Conservation (phyloP, 306 rosid genomes). For the Medicago truncatula region MtrunA17r5.0-ANR NC_053048.1:52558501-52559000, state of each 20-base stretch:
- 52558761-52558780: slow-evolving; percentile 37
- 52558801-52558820: neutral
- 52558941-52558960: slow-evolving; percentile 95
- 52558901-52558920: slow-evolving; percentile 82
- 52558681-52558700: slow-evolving; percentile 57
- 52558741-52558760: slow-evolving; percentile 41
- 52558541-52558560: slow-evolving; percentile 86
- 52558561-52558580: slow-evolving; percentile 90
- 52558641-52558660: slow-evolving; percentile 16
- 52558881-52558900: slow-evolving; percentile 93
- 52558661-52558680: slow-evolving; percentile 31
- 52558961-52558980: slow-evolving; percentile 58
- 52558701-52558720: slow-evolving; percentile 97
- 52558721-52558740: slow-evolving; percentile 98
- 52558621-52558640: slow-evolving; percentile 19
- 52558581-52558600: slow-evolving; percentile 90
- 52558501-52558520: slow-evolving; percentile 54
- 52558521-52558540: slow-evolving; percentile 74
- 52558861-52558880: slow-evolving; percentile 92
- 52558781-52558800: neutral
- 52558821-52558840: slow-evolving; percentile 20
- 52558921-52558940: slow-evolving; percentile 93
- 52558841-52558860: slow-evolving; percentile 89
- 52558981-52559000: slow-evolving; percentile 1
- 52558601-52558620: slow-evolving; percentile 73